phyloP scores from a whole-genome alignment of 495 filamentous ascomycete genomes.

The Aspergillus diversus region DNA sequence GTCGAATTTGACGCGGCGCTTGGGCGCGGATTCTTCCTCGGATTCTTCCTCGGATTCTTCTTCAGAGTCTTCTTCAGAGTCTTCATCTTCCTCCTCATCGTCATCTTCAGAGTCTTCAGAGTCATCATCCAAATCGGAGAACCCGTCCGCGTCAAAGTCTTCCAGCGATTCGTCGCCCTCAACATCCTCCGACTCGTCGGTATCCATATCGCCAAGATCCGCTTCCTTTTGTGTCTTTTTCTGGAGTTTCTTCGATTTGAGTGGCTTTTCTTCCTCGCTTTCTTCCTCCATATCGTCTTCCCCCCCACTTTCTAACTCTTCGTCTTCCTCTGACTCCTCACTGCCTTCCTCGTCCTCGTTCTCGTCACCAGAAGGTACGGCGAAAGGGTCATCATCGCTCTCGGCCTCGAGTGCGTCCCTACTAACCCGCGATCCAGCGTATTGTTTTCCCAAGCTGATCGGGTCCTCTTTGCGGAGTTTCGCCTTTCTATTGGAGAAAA shows the following conservation, averaged over 20 bases:
- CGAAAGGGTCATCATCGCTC: conserved; percentile 51
- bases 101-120: conserved; percentile 45
- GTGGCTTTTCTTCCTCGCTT: conserved; percentile 22
- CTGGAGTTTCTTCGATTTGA: conserved; percentile 44
- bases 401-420: conserved; percentile 64
- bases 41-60: conserved; percentile 41
- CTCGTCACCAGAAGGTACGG: conserved; percentile 38
- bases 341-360: conserved; percentile 47
- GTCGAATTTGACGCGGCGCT: conserved; percentile 27
- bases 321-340: conserved; percentile 46
- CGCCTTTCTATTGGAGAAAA: conserved; percentile 64
- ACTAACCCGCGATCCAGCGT: conserved; percentile 78
- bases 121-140: conserved; percentile 29
- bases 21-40: conserved; percentile 33
- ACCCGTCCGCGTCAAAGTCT: conserved; percentile 26
- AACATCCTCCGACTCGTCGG: conserved; percentile 26
- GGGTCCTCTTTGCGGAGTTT: conserved; percentile 76
- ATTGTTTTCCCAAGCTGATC: conserved; percentile 70
- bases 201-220: conserved; percentile 26
- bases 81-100: conserved; percentile 43
- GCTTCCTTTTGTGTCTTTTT: conserved; percentile 39
- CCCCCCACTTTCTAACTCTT: conserved; percentile 46
- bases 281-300: conserved; percentile 49
- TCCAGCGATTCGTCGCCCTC: conserved; percentile 23
- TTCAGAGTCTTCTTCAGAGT: conserved; percentile 33